phyloP scores from a whole-genome alignment of 345 rosid genomes.

The Alliaria petiolata region DNA sequence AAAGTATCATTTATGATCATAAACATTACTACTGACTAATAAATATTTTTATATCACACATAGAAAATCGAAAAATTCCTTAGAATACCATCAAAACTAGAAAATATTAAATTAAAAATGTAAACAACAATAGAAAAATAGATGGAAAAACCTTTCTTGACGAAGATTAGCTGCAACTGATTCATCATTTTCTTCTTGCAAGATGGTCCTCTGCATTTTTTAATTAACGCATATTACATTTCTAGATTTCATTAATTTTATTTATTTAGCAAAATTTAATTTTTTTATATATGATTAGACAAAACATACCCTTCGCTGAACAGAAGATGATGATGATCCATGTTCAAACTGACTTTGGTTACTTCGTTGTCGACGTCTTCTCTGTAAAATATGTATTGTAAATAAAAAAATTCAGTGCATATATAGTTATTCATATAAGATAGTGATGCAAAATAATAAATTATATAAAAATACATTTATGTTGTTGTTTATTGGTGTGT shows the following conservation, averaged over 20 bases:
- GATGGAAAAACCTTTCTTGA: neutral
- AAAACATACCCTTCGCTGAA: neutral
- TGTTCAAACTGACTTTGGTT: neutral
- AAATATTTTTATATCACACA: neutral
- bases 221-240: neutral
- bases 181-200: neutral
- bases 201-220: neutral
- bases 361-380: neutral
- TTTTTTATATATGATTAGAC: neutral
- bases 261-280: too few relatives aligned
- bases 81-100: neutral
- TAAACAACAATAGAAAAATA: neutral
- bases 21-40: neutral
- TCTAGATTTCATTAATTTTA: neutral
- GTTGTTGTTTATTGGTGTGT: neutral
- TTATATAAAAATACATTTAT: neutral
- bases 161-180: neutral
- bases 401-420: neutral
- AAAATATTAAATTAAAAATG: too few relatives aligned
- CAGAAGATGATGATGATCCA: neutral
- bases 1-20: neutral
- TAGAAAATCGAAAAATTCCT: too few relatives aligned
- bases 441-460: neutral
- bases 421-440: neutral
- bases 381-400: neutral